Evolutionary conservation across 169 alveolate genomes (phyloP), one percentile per base, ranked within the genome.

Genomic region (Plasmodium gaboni): DNA sequence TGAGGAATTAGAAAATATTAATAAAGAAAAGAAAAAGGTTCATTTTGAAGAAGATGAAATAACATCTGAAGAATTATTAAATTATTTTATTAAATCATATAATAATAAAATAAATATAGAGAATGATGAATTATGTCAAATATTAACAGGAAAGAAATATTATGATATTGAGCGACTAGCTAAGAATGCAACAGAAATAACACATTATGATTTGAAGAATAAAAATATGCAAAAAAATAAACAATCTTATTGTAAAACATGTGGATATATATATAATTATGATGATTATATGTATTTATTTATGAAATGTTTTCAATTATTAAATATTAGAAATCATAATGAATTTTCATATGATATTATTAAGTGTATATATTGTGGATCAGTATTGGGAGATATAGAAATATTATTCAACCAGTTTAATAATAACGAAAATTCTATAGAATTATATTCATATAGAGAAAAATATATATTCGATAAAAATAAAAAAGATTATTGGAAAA

Each of bases 401-500:
- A 74, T 74, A 68, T 55, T 55, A 55, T 26, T 38, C 46, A 42
- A 78, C 1, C 67, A 78, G 3, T 22, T 22, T 78, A 32, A 50
- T 68, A 10, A 38, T 51, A 50, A 51, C 24, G 32, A 72, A 70
- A 68, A 83, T n/a, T 87, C 72, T 65, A 94, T 92, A 44, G 94
- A 94, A 69, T 32, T 94, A 55, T 86, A 86, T 87, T 94, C 96
- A 13, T 92, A 69, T 64, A 89, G 96, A 57, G 92, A 76, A 60
- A 93, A 93, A 67, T 92, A 88, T 22, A 72, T 90, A 57, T 94
- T 88, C 74, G 96, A 93, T 64, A 67, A 93, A 17, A 89, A 92
- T 19, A 91, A 92, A 78, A 94, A 94, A 85, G 74, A 63, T 50
- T 92, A 93, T 90, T 94, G 96, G 96, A 93, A 91, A 87, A 94